Evolutionary conservation across 306 rosid species (phyloP).

Genomic region (Vigna radiata): DNA sequence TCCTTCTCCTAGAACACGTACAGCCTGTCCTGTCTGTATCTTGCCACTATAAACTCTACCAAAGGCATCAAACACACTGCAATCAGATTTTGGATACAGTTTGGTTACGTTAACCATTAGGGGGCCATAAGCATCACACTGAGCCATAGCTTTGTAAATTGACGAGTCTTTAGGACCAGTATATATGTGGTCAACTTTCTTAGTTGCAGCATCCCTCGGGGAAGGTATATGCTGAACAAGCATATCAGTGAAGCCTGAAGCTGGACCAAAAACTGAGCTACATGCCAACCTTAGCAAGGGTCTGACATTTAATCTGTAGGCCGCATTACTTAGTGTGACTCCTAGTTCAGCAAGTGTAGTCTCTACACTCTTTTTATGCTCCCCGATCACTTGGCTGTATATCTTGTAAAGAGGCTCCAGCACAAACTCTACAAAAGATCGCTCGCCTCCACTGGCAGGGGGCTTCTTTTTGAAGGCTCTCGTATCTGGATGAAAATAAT

Average conservation of each 20-base stretch:
- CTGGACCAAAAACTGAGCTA: constrained; percentile 90
- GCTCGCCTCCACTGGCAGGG: constrained; percentile 88
- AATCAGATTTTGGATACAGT: constrained; percentile 94
- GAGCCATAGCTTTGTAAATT: constrained; percentile 84
- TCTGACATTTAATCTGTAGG: constrained; percentile 91
- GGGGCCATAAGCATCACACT: constrained; percentile 88
- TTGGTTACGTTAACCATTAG: constrained; percentile 94
- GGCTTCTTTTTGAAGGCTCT: constrained; percentile 86
- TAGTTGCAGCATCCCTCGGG: constrained; percentile 80
- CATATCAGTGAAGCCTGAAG: constrained; percentile 96
- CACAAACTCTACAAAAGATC: constrained; percentile 94
- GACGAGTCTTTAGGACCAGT: constrained; percentile 88
- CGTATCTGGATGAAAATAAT: constrained; percentile 79
- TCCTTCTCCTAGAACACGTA: constrained; percentile 96
- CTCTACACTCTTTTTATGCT: constrained; percentile 98
- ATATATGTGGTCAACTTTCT: constrained; percentile 90
- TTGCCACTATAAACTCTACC: constrained; percentile 96
- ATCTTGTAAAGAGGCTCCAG: constrained; percentile 93
- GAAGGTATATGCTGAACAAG: constrained; percentile 95
- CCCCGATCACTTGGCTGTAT: constrained; percentile 97
- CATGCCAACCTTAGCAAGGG: constrained; percentile 97
- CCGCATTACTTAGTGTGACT: constrained; percentile 90
- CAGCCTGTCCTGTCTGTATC: constrained; percentile 94
- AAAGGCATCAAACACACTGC: constrained; percentile 98
- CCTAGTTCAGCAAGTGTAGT: constrained; percentile 96